Evolutionary conservation across 495 filamentous ascomycete genomes (phyloP).

Genomic region (Hyaloscypha bicolor): DNA sequence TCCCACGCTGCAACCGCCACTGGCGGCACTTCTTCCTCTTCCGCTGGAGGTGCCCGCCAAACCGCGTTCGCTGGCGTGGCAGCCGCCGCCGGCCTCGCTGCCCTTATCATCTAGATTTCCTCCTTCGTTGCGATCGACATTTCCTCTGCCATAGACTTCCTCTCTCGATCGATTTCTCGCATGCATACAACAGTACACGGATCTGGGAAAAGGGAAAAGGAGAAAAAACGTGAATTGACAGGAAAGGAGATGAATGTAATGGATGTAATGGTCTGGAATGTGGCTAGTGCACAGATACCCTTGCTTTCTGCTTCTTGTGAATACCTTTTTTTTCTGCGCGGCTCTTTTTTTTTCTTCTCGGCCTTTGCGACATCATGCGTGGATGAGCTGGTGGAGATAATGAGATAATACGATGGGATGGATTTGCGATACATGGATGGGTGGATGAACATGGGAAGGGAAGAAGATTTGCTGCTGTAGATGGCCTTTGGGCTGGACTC

Average conservation of each 20-base stretch:
- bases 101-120: constrained; percentile 30
- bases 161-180: not conserved
- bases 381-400: not conserved
- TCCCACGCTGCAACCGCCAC: constrained; percentile 1
- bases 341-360: not conserved
- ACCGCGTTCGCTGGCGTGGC: constrained; percentile 29
- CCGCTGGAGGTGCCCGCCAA: constrained; percentile 28
- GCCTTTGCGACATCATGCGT: not conserved
- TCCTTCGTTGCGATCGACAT: not conserved
- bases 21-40: constrained; percentile 14
- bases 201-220: constrained; percentile 1
- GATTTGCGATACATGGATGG: not conserved
- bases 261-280: constrained; percentile 22
- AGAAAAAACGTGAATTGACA: not conserved
- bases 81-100: constrained; percentile 31
- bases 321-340: not conserved
- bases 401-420: not conserved
- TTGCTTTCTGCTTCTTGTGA: constrained; percentile 3
- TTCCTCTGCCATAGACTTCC: constrained; percentile 19
- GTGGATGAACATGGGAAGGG: not conserved
- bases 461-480: not conserved
- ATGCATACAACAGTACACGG: constrained; percentile 17
- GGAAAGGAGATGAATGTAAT: not conserved
- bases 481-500: not conserved
- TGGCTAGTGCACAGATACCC: constrained; percentile 15